These are phyloP conservation scores for Magnolia kwangsiensis DNA, from an alignment of 164 flowering plant species.

Conservation along the genomic window DNA sequence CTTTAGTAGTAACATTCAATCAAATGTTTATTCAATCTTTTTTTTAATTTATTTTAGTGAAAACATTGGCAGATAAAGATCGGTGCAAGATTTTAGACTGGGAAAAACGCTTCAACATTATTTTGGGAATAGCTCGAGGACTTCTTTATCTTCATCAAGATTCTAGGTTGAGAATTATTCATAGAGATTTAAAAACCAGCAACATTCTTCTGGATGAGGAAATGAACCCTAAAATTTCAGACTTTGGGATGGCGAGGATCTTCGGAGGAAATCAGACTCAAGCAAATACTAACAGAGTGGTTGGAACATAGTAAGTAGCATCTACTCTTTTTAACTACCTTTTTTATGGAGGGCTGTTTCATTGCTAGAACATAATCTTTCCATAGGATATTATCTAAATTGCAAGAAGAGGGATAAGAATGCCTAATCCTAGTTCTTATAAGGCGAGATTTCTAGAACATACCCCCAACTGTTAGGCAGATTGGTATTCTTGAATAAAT, in stretches of 20 bases:
- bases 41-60: neutral
- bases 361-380: too few species aligned
- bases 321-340: neutral
- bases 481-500: too few species aligned
- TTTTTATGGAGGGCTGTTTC: too few species aligned
- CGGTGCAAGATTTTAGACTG: conserved; percentile 15
- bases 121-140: conserved; percentile 47
- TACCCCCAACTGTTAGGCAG: too few species aligned
- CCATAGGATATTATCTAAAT: too few species aligned
- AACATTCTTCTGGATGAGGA: conserved; percentile 46
- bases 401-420: too few species aligned
- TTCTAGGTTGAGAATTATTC: conserved; percentile 47
- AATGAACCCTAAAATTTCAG: conserved; percentile 45
- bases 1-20: neutral
- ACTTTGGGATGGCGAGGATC: conserved; percentile 47
- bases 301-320: conserved; percentile 38
- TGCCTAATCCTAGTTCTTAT: too few species aligned
- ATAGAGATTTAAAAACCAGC: conserved; percentile 56
- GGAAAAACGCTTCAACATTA: conserved; percentile 23
- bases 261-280: conserved; percentile 26
- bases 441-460: too few species aligned
- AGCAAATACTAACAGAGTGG: conserved; percentile 23
- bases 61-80: conserved; percentile 9
- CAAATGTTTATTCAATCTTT: neutral
- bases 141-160: conserved; percentile 62